phyloP scores from a whole-genome alignment of 2,329 filamentous ascomycete species.

The Thermothelomyces thermophilus region DNA sequence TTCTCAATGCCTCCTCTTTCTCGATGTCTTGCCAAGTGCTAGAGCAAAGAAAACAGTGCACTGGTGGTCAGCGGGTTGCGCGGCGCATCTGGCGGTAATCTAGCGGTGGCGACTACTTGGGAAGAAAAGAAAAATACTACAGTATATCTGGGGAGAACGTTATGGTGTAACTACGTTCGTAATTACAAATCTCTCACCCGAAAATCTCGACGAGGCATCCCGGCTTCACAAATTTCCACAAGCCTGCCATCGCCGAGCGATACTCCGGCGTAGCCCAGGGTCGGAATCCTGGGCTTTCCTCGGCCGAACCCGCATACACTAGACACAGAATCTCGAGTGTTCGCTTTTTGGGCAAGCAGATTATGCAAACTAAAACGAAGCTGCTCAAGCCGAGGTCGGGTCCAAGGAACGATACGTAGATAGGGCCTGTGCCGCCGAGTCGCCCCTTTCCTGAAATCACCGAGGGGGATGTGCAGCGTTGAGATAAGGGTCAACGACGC shows the following conservation, averaged over 20 bases:
- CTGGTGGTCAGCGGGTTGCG: no score
- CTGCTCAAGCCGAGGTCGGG: neutral
- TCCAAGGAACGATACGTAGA: neutral
- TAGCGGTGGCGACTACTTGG: neutral
- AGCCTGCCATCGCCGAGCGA: neutral
- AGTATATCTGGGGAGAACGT: no score
- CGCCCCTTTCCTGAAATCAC: slow-evolving; percentile 2
- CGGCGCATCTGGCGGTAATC: no score
- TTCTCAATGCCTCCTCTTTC: no score
- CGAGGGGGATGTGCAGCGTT: slow-evolving; percentile 14
- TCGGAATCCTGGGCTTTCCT: neutral
- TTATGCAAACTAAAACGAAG: neutral
- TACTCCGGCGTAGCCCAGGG: neutral
- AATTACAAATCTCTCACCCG: no score
- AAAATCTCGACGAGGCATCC: no score
- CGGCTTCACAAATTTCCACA: neutral
- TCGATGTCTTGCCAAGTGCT: slow-evolving; percentile 1
- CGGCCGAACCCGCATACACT: neutral
- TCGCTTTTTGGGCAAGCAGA: neutral
- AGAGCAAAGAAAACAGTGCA: no score
- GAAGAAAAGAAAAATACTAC: no score
- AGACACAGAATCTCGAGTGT: neutral
- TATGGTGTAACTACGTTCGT: no score
- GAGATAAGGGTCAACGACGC: slow-evolving; percentile 21
- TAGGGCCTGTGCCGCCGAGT: neutral